These are phyloP conservation scores for Irpex sp. DNA, from an alignment of 1,284 basidiomycete genomes.

Conservation along the genomic window DNA sequence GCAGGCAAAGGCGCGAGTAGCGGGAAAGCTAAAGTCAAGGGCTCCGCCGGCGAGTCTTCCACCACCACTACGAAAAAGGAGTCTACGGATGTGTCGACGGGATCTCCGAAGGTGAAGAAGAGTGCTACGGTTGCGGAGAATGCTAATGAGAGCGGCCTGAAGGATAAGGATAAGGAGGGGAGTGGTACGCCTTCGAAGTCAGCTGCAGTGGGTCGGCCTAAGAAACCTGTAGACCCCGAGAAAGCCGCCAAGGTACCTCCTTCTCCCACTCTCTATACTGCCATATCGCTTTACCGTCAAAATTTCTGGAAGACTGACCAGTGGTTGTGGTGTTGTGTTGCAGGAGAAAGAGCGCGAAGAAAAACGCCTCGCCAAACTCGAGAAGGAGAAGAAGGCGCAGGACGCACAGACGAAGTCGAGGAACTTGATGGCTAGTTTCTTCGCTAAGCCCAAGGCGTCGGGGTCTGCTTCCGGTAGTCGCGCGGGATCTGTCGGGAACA, in stretches of 20 bases:
- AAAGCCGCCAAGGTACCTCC: conserved; percentile 52
- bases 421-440: conserved; percentile 72
- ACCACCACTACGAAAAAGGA: background rate
- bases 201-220: conserved; percentile 32
- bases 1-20: background rate
- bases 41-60: background rate
- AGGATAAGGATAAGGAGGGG: conserved; percentile 20
- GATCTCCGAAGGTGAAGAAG: background rate
- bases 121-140: background rate
- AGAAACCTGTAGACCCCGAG: conserved; percentile 51
- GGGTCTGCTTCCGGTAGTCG: no score
- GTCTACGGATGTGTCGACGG: background rate
- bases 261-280: no score
- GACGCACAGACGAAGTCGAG: conserved; percentile 66
- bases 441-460: conserved; percentile 54
- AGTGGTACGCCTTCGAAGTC: conserved; percentile 3
- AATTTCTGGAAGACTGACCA: no score
- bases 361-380: conserved; percentile 56
- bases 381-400: conserved; percentile 64
- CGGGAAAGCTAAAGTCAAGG: conserved; percentile 1
- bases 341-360: conserved; percentile 65
- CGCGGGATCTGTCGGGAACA: no score
- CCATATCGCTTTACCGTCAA: no score
- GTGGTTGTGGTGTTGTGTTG: no score
- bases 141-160: no score